These are phyloP conservation scores for Penicillium mononematosum DNA, from an alignment of 495 filamentous ascomycete species.

Conservation along the genomic window DNA sequence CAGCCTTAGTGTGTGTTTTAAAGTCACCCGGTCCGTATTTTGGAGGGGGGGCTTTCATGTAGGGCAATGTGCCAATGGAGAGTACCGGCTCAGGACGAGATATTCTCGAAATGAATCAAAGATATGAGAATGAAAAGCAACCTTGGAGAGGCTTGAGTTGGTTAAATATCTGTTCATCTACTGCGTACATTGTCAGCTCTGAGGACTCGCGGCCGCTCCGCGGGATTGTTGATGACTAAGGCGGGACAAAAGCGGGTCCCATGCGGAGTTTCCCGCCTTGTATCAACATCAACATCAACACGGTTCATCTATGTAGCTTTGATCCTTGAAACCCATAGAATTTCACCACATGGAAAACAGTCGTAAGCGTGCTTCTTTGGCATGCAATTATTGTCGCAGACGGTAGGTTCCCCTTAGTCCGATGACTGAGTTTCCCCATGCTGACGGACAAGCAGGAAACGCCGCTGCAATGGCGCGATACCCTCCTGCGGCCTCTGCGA, in stretches of 20 bases:
- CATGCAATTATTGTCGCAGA: slow-evolving; percentile 6
- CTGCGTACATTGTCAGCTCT: neutral
- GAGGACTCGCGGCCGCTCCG: neutral
- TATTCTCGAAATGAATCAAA: neutral
- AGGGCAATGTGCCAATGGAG: neutral
- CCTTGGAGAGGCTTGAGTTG: neutral
- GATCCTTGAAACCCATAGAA: neutral
- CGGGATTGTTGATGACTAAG: neutral
- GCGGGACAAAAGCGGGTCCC: neutral
- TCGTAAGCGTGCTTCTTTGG: slow-evolving; percentile 7
- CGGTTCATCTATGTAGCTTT: neutral
- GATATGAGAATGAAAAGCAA: neutral
- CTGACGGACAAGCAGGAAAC: slow-evolving; percentile 6
- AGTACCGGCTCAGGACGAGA: too few species aligned
- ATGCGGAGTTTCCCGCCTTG: neutral
- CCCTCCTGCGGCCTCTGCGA: slow-evolving; percentile 6
- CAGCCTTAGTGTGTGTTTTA: neutral
- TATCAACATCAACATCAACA: neutral
- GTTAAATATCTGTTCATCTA: neutral
- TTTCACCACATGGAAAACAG: neutral
- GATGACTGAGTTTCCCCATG: neutral
- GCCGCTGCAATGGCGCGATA: slow-evolving; percentile 11
- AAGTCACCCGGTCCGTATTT: neutral
- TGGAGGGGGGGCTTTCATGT: neutral
- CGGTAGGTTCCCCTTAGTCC: neutral